Evolutionary conservation across 495 filamentous ascomycete genomes (phyloP).

Genomic region (Daldinia childiae): DNA sequence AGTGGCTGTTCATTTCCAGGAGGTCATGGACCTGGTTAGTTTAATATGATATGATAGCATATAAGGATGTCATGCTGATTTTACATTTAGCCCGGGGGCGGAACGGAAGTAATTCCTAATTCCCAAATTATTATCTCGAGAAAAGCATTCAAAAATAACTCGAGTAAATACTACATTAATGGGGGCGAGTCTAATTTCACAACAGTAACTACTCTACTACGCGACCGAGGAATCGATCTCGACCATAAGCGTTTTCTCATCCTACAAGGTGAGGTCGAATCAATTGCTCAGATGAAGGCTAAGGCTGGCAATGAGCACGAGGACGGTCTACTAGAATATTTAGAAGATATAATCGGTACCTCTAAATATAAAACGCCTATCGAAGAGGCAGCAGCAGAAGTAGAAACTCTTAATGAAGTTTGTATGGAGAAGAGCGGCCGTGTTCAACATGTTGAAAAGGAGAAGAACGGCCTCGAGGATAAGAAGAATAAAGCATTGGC

Average conservation of each 20-base stretch:
- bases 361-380: constrained; percentile 98
- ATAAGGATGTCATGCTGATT: constrained; percentile 26
- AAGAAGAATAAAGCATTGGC: constrained; percentile 95
- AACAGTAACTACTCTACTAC: constrained; percentile 85
- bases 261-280: constrained; percentile 96
- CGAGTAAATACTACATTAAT: constrained; percentile 98
- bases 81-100: constrained; percentile 67
- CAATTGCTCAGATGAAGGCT: constrained; percentile 98
- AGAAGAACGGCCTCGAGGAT: constrained; percentile 88
- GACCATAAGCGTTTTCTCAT: constrained; percentile 99
- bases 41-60: background rate
- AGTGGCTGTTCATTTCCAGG: constrained; percentile 93
- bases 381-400: constrained; percentile 87
- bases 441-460: constrained; percentile 98
- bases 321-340: constrained; percentile 93
- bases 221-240: constrained; percentile 88
- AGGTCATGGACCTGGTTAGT: constrained; percentile 81
- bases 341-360: constrained; percentile 98
- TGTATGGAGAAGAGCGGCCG: constrained; percentile 93
- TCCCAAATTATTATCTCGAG: constrained; percentile 88
- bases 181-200: constrained; percentile 88
- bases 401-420: constrained; percentile 91
- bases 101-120: constrained; percentile 76
- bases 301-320: constrained; percentile 95
- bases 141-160: constrained; percentile 96